These are phyloP conservation scores for Tuber aestivum DNA, from an alignment of 495 filamentous ascomycete species.

Conservation along the genomic window DNA sequence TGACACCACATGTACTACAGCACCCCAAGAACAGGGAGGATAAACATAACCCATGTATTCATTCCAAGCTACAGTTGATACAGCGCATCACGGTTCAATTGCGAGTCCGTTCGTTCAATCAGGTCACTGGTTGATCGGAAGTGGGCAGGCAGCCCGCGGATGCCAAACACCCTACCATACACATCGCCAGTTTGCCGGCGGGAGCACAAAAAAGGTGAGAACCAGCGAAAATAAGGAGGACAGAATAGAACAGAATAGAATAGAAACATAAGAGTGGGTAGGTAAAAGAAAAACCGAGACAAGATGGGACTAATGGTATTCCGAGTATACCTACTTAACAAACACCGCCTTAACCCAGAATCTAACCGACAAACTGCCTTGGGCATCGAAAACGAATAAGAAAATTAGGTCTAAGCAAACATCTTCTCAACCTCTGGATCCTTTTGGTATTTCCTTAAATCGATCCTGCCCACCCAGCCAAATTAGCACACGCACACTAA, in stretches of 20 bases:
- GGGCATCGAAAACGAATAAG: not conserved
- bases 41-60: not conserved
- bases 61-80: not conserved
- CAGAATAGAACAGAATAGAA: constrained; percentile 15
- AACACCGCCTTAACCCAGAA: not conserved
- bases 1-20: not conserved
- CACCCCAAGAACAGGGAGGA: not conserved
- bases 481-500: constrained; percentile 4
- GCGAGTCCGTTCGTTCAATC: not conserved
- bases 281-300: not conserved
- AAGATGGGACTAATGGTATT: not conserved
- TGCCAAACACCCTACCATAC: not conserved
- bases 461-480: constrained; percentile 21
- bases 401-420: not conserved
- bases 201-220: not conserved
- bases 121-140: not conserved
- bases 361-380: not conserved
- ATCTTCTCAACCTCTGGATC: constrained; percentile 1
- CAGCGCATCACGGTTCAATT: not conserved
- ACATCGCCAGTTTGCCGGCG: not conserved
- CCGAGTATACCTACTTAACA: constrained; percentile 2
- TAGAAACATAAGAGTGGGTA: not conserved
- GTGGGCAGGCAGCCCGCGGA: not conserved
- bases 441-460: constrained; percentile 36
- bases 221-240: not conserved